Conservation (phyloP, 192 early-diverging fungal genomes). For the Coemansia aciculifera region DNA sequence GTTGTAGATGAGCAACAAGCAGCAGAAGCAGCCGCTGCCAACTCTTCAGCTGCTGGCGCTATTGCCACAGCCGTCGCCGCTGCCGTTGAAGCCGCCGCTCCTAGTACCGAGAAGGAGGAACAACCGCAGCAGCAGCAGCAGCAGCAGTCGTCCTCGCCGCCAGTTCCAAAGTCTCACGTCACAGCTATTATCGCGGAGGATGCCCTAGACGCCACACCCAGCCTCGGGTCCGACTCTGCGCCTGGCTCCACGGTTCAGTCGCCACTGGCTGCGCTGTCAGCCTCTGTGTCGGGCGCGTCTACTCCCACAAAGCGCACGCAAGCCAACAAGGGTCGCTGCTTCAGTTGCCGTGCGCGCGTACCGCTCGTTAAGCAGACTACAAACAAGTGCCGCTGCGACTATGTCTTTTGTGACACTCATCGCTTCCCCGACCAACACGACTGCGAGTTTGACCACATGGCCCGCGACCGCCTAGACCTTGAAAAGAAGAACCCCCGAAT, state of each 20-base stretch:
- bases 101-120: not conserved
- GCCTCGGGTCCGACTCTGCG: constrained; percentile 22
- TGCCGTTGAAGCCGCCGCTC: constrained; percentile 1
- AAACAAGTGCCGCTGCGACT: constrained; percentile 77
- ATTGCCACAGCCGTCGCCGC: constrained; percentile 12
- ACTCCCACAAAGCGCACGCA: constrained; percentile 56
- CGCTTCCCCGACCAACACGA: constrained; percentile 70
- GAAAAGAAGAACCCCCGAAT: constrained; percentile 75
- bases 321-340: constrained; percentile 71
- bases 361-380: constrained; percentile 75
- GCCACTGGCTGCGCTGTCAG: constrained; percentile 28
- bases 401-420: constrained; percentile 75
- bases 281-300: constrained; percentile 40
- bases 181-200: constrained; percentile 14
- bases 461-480: constrained; percentile 66
- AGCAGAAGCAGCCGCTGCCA: constrained; percentile 26
- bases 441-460: constrained; percentile 78
- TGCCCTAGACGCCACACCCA: constrained; percentile 4
- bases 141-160: not conserved
- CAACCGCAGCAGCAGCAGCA: not conserved
- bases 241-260: constrained; percentile 33
- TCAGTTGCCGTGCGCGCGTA: constrained; percentile 68
- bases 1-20: constrained; percentile 39
- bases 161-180: constrained; percentile 21
- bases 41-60: constrained; percentile 4